Evolutionary conservation across 495 filamentous ascomycete genomes (phyloP).

Genomic region (Tuber borchii): DNA sequence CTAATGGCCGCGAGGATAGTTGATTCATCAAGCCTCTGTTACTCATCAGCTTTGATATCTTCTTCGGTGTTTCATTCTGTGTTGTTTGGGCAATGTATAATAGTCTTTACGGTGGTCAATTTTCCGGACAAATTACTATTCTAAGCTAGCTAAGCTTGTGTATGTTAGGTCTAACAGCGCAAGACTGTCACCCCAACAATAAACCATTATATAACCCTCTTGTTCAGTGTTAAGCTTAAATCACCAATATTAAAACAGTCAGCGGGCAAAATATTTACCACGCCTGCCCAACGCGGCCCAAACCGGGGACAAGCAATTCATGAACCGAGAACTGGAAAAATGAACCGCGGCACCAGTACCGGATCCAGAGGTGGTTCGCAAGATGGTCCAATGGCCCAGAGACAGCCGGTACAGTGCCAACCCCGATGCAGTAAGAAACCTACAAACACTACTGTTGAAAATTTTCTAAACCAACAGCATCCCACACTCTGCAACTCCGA

Average conservation of each 20-base stretch:
- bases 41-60: background rate
- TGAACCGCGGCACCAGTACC: too few relatives aligned
- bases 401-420: too few relatives aligned
- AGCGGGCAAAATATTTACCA: background rate
- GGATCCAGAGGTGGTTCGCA: background rate
- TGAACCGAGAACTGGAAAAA: too few relatives aligned
- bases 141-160: background rate
- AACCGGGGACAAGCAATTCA: too few relatives aligned
- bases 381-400: too few relatives aligned
- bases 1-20: background rate
- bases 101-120: background rate
- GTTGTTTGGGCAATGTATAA: background rate
- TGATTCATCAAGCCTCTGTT: background rate
- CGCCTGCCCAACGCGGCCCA: background rate
- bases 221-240: background rate
- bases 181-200: background rate
- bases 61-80: background rate
- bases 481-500: background rate
- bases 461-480: background rate
- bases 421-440: background rate
- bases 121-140: background rate
- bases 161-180: background rate
- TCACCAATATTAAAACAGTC: background rate
- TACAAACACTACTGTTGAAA: background rate
- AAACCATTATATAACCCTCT: background rate